Conservation (phyloP, 2,329 filamentous ascomycete species). For the Penicillium sp. region DNA sequence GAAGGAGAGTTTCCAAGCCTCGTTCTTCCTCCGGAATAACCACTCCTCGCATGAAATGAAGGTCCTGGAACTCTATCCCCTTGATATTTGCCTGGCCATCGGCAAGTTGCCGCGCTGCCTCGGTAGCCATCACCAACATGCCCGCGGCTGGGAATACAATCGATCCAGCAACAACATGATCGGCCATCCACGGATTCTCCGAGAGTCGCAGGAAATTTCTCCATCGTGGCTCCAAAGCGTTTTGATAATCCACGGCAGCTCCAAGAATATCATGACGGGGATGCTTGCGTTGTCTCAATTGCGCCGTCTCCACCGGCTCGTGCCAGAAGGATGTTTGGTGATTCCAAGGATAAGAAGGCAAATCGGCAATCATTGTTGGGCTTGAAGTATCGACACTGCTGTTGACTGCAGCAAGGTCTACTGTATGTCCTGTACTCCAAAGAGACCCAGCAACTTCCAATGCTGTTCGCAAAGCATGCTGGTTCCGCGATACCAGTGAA, state of each 20-base stretch:
- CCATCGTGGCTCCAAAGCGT: constrained; percentile 42
- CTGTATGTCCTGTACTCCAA: constrained; percentile 15
- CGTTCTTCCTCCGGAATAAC: constrained; percentile 21
- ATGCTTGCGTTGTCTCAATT: constrained; percentile 27
- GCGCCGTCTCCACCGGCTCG: constrained; percentile 29
- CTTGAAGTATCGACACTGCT: constrained; percentile 7
- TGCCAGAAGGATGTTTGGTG: constrained; percentile 42
- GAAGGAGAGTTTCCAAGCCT: constrained; percentile 21
- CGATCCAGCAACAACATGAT: constrained; percentile 40
- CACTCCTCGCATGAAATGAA: constrained; percentile 18
- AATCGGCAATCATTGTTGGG: constrained; percentile 23
- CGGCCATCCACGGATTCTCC: constrained; percentile 45
- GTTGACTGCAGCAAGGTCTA: constrained; percentile 14
- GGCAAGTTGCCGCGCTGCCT: constrained; percentile 23
- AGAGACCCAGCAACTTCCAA: constrained; percentile 14
- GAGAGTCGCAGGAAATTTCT: constrained; percentile 39
- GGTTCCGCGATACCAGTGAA: constrained; percentile 13
- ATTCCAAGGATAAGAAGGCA: constrained; percentile 47
- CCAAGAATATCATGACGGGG: constrained; percentile 30
- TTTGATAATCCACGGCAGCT: constrained; percentile 19
- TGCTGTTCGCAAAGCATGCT: constrained; percentile 12
- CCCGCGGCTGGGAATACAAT: constrained; percentile 30
- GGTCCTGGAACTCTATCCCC: constrained; percentile 21
- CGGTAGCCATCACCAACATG: constrained; percentile 25
- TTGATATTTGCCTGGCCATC: constrained; percentile 9